Base-by-base conservation (phyloP, 345 rosid genomes). In the Passiflora organensis region DNA sequence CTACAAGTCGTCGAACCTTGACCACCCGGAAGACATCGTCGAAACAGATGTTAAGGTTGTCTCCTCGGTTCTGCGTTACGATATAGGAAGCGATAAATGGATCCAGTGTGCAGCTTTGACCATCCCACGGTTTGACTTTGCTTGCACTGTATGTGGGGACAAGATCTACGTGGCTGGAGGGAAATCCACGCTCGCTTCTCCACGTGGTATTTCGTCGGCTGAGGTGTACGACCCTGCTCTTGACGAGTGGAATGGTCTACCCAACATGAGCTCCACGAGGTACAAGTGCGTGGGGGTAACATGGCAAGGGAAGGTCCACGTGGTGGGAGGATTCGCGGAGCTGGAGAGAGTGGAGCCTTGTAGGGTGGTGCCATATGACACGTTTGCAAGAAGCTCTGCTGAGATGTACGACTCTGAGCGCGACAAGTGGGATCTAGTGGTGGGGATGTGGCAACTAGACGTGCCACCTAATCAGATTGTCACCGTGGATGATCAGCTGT, bases 401-500 rank as follows among this genome's bases (percentile, higher is more conserved):
- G 86, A 84, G 59, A 69, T 73, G 43, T 79, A 70, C 43, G 72
- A 77, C 63, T 67, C 58, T 0, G 43, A 16, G 5, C 53, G 43
- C 0, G 70, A 66, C 32, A 59, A 24, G 19, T 84, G 84, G 90
- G 65, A 73, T 48, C 51, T 77, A 5, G 58, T 60, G 69, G 65
- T 58, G 1, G 53, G 75, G 60, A 83, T 83, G 89, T 80, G 86
- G 89, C 82, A 74, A 22, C 21, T 80, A 4, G 86, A 83, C 14
- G 65, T 78, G 0, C 89, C 83, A 13, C 86, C 89, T 2, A 74
- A 80, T 56, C 83, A 76, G 48, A 78, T 78, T 17, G 79, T 74
- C 1, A 68, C 43, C 0, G 58, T 78, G 16, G 38, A 62, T 13
- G 73, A 55, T 8, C 67, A 38, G 49, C 52, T 78, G 3, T 78